Conservation (phyloP, 306 rosid genomes). For the Aeschynomene evenia region DNA sequence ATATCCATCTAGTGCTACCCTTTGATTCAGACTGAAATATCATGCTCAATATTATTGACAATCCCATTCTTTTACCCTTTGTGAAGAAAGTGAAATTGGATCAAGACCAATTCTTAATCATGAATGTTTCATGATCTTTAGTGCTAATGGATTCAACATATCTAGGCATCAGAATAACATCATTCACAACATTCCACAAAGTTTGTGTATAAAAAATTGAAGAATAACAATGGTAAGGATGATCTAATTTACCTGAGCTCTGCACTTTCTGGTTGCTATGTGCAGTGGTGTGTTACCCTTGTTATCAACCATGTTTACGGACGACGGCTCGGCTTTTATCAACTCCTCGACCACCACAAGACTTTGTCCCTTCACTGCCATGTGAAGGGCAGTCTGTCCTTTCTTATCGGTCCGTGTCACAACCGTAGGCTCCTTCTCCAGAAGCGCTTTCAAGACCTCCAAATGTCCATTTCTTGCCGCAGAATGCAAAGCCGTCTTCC, state of each 20-base stretch:
- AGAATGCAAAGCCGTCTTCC: constrained; percentile 90
- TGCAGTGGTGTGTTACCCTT: constrained; percentile 85
- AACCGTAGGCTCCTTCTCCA: constrained; percentile 67
- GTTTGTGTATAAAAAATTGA: constrained; percentile 1
- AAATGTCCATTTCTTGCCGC: constrained; percentile 94
- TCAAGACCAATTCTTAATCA: neutral
- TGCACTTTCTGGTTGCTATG: constrained; percentile 81
- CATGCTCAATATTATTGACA: neutral
- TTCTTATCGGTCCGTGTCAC: constrained; percentile 73
- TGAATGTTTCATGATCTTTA: neutral
- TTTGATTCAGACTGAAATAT: neutral
- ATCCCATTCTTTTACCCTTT: neutral
- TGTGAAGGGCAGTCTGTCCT: constrained; percentile 95
- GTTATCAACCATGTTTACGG: constrained; percentile 71
- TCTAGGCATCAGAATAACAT: constrained; percentile 3
- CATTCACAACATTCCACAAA: neutral
- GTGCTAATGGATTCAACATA: neutral
- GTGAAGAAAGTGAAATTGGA: neutral
- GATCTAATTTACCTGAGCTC: constrained; percentile 63
- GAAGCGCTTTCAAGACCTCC: constrained; percentile 63
- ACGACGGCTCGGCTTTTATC: constrained; percentile 62
- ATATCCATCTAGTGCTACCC: neutral
- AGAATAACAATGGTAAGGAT: neutral
- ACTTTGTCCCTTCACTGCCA: constrained; percentile 92
- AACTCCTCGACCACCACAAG: constrained; percentile 74